Evolutionary conservation across 2,329 filamentous ascomycete species (phyloP).

Genomic region (Boeremia lycopersici): DNA sequence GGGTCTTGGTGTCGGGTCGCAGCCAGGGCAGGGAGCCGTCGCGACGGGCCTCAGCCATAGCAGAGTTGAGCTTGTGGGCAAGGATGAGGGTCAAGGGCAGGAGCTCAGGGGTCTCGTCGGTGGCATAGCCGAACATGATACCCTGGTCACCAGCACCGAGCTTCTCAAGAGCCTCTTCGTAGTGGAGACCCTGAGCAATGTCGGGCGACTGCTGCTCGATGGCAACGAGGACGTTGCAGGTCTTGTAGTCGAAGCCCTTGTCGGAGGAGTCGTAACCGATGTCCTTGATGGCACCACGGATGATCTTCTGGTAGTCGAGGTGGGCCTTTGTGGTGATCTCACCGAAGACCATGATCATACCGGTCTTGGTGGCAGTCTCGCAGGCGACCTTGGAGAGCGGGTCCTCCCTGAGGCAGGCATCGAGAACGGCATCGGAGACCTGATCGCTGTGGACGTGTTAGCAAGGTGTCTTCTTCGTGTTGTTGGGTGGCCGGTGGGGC

Average conservation of each 20-base stretch:
- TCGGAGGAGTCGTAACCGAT: constrained; percentile 97
- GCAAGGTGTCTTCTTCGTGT: constrained; percentile 1
- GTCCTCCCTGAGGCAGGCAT: constrained; percentile 93
- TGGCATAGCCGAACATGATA: constrained; percentile 99
- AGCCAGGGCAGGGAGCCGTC: constrained; percentile 91
- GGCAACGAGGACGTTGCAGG: constrained; percentile 95
- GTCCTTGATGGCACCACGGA: constrained; percentile 93
- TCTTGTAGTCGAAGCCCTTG: constrained; percentile 99
- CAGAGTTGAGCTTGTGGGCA: constrained; percentile 95
- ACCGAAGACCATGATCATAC: constrained; percentile 84
- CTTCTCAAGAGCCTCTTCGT: constrained; percentile 95
- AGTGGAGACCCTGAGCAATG: constrained; percentile 98
- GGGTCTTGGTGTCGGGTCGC: constrained; percentile 98
- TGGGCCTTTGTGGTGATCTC: constrained; percentile 97
- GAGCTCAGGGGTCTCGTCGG: constrained; percentile 97
- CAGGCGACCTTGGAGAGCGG: constrained; percentile 98
- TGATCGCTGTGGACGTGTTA: constrained; percentile 69
- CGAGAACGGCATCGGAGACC: constrained; percentile 97
- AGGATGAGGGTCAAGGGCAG: constrained; percentile 93
- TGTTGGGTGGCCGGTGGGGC: constrained; percentile 8
- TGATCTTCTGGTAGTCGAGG: constrained; percentile 97
- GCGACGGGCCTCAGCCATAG: constrained; percentile 88
- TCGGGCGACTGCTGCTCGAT: constrained; percentile 99
- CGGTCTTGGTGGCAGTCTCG: constrained; percentile 99
- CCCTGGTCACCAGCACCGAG: constrained; percentile 99